Base-by-base conservation (phyloP, 2,329 filamentous ascomycete genomes). In the Fusarium protoensiforme region DNA sequence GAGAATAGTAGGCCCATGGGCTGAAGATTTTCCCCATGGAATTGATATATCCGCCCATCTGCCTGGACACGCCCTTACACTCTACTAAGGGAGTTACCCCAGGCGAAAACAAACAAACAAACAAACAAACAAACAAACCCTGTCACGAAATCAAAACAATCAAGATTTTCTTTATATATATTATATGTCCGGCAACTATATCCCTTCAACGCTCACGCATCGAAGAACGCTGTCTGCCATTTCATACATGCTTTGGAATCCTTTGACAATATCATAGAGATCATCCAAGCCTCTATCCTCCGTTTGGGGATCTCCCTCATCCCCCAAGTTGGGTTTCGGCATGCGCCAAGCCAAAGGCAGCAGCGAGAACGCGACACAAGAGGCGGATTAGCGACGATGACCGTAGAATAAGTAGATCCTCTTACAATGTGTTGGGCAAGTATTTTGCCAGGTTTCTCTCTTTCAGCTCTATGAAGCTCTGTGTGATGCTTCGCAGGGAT, bases 371-470 rank as follows among this genome's bases (percentile, higher is more conserved):
- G 60, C 51, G 41, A 46, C 58, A 20, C 36, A 48, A 22, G 22
- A 33, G 31, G 29, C 10, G 36, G 20, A 18, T 46, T n/a, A 43
- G 39, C 20, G 48, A 20, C 35, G 14, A n/a, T 33, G 33, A 31
- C 13, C 7, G 22, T 33, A 36, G 20, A 20, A 35, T 20, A n/a
- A 41, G 24, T 20, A 27, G 18, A 48, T 3, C 22, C 22, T n/a
- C 65, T 54, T 56, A 67, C 65, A 67, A 67, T 20, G 65, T 67
- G 35, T 64, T 67, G 20, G 65, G 60, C 29, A 67, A 48, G 16
- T 64, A 67, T 39, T 54, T 60, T 2, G 54, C 27, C 36, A 67
- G 29, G 8, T 61, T 20, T 36, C 27, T 41, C 24, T 56, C 9
- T 33, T 64, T 46, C 29, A 67, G 31, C 18, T 56, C 60, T 3